Evolutionary conservation across 139 green algal species (phyloP), one percentile per base, ranked within the genome.

Genomic region (Haematococcus lacustris): DNA sequence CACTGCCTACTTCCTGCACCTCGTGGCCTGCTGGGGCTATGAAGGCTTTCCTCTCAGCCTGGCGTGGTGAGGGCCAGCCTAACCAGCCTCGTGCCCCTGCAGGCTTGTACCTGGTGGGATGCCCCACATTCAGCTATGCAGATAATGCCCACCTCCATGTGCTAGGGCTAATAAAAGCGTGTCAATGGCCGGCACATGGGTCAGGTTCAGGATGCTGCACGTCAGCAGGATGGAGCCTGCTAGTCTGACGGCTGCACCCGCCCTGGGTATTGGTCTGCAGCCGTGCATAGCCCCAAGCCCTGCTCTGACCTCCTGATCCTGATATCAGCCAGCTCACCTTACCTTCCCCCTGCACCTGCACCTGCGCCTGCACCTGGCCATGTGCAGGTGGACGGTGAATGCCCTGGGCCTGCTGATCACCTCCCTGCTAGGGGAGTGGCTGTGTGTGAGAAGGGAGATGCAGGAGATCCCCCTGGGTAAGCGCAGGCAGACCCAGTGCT

Each of bases 371-470:
- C 93, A 0, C 43, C 97, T n/a, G n/a, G n/a, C n/a, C n/a, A n/a
- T n/a, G n/a, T 78, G 66, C 81, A 93, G 89, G 89, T 96, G 93
- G 93, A 62, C 78, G 4, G 62, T 87, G 3, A 92, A 91, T 62
- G 37, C 65, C 21, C 26, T 86, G 5, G 77, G 78, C 23, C 65
- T 97, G 33, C 76, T 87, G 1, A 69, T 92, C 34, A 93, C 91
- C 66, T 83, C 90, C 21, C 68, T 97, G 32, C 66, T 98, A 2
- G 87, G 90, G 0, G 93, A 98, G 74, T 97, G 88, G 86, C 82
- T 98, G 7, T 98, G 94, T 71, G 73, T 97, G 66, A 80, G 84
- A 57, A 74, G 87, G 33, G 93, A 98, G 73, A 83, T 98, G 78
- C 68, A 87, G 38, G 93, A 98, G 21, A 98, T 98, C 57, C 93